phyloP scores from a whole-genome alignment of 371 early-diverging fungal species.

The Apophysomyces variabilis region DNA sequence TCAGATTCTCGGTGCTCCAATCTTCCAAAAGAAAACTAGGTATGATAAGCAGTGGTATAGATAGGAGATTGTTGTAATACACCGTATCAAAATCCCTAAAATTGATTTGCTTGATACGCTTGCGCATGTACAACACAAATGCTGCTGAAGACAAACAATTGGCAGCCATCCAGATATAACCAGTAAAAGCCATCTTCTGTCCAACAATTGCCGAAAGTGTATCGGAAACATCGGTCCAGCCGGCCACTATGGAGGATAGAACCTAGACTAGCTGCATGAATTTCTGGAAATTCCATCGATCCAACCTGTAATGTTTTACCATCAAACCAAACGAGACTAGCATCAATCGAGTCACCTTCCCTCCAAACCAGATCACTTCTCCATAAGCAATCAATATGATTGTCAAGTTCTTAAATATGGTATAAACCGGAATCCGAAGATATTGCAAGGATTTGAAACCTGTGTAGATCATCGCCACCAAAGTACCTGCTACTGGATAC shows the following conservation, averaged over 20 bases:
- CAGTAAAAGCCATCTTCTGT: slow-evolving; percentile 46
- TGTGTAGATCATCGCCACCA: slow-evolving; percentile 97
- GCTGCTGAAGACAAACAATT: slow-evolving; percentile 94
- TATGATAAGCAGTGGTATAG: slow-evolving; percentile 82
- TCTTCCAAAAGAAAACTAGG: slow-evolving; percentile 84
- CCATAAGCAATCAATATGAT: slow-evolving; percentile 97
- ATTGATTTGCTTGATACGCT: slow-evolving; percentile 80
- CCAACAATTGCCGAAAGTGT: slow-evolving; percentile 49
- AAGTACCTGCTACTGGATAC: slow-evolving; percentile 86
- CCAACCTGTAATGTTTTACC: slow-evolving; percentile 45
- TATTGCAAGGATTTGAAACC: slow-evolving; percentile 94
- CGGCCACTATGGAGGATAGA: slow-evolving; percentile 92
- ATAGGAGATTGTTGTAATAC: slow-evolving; percentile 94
- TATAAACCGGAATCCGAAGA: slow-evolving; percentile 94
- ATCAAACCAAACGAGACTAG: slow-evolving; percentile 88
- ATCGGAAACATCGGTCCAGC: slow-evolving; percentile 72
- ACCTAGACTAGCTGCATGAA: slow-evolving; percentile 48
- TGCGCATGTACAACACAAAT: slow-evolving; percentile 91
- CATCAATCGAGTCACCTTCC: slow-evolving; percentile 80
- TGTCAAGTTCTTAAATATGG: slow-evolving; percentile 98
- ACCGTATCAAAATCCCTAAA: slow-evolving; percentile 97
- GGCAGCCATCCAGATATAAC: slow-evolving; percentile 86
- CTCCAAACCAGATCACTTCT: slow-evolving; percentile 86
- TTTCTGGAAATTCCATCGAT: not conserved
- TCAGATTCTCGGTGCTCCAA: slow-evolving; percentile 59